Evolutionary conservation across 2,329 filamentous ascomycete genomes (phyloP).

Genomic region (Penicillium janthinellum): DNA sequence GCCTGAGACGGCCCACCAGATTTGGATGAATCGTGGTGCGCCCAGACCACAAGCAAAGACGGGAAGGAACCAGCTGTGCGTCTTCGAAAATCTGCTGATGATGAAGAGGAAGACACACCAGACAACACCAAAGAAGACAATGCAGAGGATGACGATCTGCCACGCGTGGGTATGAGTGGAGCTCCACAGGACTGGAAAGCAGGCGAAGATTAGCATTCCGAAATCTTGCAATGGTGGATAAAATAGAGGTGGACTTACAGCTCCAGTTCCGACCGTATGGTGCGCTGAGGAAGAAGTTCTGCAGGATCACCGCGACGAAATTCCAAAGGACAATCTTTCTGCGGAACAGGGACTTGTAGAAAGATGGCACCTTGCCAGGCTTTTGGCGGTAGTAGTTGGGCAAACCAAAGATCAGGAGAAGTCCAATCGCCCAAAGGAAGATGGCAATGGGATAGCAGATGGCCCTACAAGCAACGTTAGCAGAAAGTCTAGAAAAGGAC

Average conservation of each 20-base stretch:
- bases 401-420: conserved; percentile 59
- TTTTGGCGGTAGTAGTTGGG: conserved; percentile 67
- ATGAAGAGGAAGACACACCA: conserved; percentile 54
- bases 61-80: conserved; percentile 67
- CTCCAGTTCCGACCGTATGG: conserved; percentile 69
- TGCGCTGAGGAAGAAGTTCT: conserved; percentile 68
- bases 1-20: conserved; percentile 64
- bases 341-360: conserved; percentile 63
- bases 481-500: background rate
- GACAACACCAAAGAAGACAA: conserved; percentile 55
- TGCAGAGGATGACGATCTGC: conserved; percentile 57
- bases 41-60: conserved; percentile 67
- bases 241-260: conserved; percentile 42
- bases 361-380: conserved; percentile 65
- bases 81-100: conserved; percentile 59
- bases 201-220: background rate
- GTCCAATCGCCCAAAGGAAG: conserved; percentile 58
- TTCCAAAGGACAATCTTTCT: conserved; percentile 70
- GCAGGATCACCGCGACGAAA: conserved; percentile 63
- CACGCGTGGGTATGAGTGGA: conserved; percentile 58
- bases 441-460: conserved; percentile 61
- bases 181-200: conserved; percentile 55
- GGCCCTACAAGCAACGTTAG: conserved; percentile 41
- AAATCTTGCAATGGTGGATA: background rate
- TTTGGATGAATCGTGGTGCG: conserved; percentile 67